Conservation (phyloP, 2,329 filamentous ascomycete genomes). For the Calcarisporium arbuscula region DNA sequence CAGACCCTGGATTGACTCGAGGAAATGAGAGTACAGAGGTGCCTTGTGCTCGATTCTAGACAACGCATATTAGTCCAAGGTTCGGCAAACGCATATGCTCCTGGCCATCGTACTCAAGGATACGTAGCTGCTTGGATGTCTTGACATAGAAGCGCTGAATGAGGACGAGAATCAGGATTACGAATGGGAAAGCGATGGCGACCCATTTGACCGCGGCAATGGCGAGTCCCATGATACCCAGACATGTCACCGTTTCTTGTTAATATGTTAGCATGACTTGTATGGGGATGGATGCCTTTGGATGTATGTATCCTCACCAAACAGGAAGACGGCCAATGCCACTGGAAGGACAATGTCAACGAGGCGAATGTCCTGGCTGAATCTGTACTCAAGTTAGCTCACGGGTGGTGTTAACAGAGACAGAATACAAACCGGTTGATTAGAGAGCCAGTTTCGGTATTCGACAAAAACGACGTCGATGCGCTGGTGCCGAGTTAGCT, state of each 20-base stretch:
- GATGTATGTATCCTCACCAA: constrained; percentile 12
- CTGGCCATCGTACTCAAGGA: constrained; percentile 43
- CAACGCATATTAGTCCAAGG: not conserved
- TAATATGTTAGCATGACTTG: not conserved
- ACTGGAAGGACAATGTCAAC: constrained; percentile 32
- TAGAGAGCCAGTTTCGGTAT: constrained; percentile 19
- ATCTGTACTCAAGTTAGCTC: constrained; percentile 19
- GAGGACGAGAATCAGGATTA: constrained; percentile 32
- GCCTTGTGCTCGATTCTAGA: constrained; percentile 25
- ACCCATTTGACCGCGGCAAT: constrained; percentile 37
- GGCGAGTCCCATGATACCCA: constrained; percentile 38
- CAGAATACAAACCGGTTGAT: constrained; percentile 17
- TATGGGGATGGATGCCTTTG: not conserved
- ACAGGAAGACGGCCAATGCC: constrained; percentile 17
- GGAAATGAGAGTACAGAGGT: constrained; percentile 25
- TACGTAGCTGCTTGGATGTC: constrained; percentile 47
- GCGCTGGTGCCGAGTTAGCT: constrained; percentile 12
- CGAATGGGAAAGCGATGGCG: constrained; percentile 37
- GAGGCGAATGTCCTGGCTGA: constrained; percentile 36
- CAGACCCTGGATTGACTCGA: constrained; percentile 24
- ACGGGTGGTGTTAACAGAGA: constrained; percentile 10
- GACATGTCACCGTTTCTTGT: constrained; percentile 26
- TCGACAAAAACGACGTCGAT: constrained; percentile 20
- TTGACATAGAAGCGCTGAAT: constrained; percentile 48
- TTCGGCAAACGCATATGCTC: constrained; percentile 1